Evolutionary conservation across 768 basidiomycete species (phyloP), one percentile per base, ranked within the genome.

Genomic region (Gymnopilus junonius): DNA sequence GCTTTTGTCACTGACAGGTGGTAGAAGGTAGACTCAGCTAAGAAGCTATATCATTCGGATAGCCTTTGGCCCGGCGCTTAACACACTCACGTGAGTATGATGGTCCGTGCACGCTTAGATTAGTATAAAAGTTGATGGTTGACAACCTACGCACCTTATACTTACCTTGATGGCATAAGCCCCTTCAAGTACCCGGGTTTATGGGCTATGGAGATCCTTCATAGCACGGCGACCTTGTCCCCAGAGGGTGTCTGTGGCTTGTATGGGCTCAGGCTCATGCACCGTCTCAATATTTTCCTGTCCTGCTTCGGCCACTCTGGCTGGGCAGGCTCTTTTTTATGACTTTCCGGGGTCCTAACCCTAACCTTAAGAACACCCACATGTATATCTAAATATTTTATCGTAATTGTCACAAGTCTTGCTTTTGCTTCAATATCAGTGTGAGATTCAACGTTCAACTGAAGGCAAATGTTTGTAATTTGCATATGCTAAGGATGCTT

Each of bases 211-310:
- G 81, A 81, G 75, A 78, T 69, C 75, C 81, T 82, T 77, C 86
- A 87, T 87, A 86, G 86, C 85, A 87, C 84, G 86, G 86, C 85
- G 86, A 87, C 86, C 83, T 69, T 87, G 85, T 87, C 86, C 86
- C 76, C 82, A 87, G 84, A 82, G 85, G 80, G 80, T 77, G 70
- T 75, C 70, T 70, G 69, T 71, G 81, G 82, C 73, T 87, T 87
- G 86, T 87, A 82, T 88, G 85, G 75, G 84, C 85, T 85, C 84
- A 80, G 86, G 87, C 81, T 82, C 85, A 88, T 87, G 88, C 87
- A 90, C 83, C 83, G 86, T 89, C 87, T 81, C 69, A 88, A 89
- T 89, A 89, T 90, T 90, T 90, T 82, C 87, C 88, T 77, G 87
- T 88, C 84, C 85, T 79, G 78, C 82, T 82, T 80, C 70, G 82